These are phyloP conservation scores for Trypanosoma caninum DNA, from an alignment of 208 protist species.

Conservation along the genomic window DNA sequence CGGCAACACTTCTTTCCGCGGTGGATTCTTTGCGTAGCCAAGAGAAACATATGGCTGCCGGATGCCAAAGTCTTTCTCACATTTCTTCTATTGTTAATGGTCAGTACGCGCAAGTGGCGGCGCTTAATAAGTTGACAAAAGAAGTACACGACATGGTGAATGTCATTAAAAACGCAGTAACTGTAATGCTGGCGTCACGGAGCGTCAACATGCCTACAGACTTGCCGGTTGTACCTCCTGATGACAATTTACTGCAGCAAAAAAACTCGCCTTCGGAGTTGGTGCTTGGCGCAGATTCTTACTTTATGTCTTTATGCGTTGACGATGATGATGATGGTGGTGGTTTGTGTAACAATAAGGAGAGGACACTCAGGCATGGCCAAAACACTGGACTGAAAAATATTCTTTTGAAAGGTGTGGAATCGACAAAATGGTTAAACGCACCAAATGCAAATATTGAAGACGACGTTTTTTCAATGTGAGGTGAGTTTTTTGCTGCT, in stretches of 20 bases:
- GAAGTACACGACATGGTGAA: slow-evolving; percentile 11
- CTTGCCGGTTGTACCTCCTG: too few species aligned
- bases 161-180: slow-evolving; percentile 1
- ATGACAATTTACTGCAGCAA: too few species aligned
- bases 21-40: background rate
- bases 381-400: background rate
- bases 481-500: background rate
- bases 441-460: slow-evolving; percentile 11
- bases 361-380: too few species aligned
- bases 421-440: background rate
- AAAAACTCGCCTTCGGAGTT: background rate
- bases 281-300: slow-evolving; percentile 6
- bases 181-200: background rate
- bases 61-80: slow-evolving; percentile 8
- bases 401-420: background rate
- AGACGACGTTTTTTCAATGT: slow-evolving; percentile 32
- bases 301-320: background rate
- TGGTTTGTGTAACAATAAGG: too few species aligned
- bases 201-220: background rate
- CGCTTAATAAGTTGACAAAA: slow-evolving; percentile 1
- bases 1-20: background rate
- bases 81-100: slow-evolving; percentile 9
- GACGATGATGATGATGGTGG: background rate
- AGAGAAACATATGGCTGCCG: slow-evolving; percentile 5
- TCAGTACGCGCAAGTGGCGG: slow-evolving; percentile 15